A percentile compares a stretch with the other conserved stretches of the same genome.
Conservation (phyloP, 1,139 yeast species). For the Hanseniaspora gamundiae region DNA sequence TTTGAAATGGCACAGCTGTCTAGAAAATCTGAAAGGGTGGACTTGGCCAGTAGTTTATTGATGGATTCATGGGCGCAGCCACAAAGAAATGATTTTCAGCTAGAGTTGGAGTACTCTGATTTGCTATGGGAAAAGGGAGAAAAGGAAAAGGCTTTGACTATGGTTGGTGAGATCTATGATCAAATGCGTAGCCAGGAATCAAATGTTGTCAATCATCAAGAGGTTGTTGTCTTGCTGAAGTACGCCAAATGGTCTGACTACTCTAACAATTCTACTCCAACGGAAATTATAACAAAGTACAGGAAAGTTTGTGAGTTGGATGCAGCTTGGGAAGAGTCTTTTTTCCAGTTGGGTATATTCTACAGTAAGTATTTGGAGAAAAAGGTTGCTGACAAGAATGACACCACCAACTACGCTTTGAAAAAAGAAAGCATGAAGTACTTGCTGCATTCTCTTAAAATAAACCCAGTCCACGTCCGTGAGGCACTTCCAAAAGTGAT, state of each 20-base stretch:
- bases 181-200: conserved; percentile 16
- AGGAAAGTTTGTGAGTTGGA: conserved; percentile 45
- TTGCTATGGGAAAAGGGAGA: conserved; percentile 87
- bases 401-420: conserved; percentile 41
- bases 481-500: conserved; percentile 85
- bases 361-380: conserved; percentile 69
- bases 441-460: conserved; percentile 55
- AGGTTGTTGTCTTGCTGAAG: conserved; percentile 50
- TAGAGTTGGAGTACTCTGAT: conserved; percentile 67
- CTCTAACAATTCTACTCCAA: conserved; percentile 75
- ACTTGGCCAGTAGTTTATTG: conserved; percentile 61
- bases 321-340: conserved; percentile 63
- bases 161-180: conserved; percentile 35
- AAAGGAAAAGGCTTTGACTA: conserved; percentile 70
- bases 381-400: conserved; percentile 27
- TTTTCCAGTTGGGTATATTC: conserved; percentile 70
- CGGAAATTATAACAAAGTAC: conserved; percentile 61
- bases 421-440: conserved; percentile 54
- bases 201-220: conserved; percentile 17
- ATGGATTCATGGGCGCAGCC: conserved; percentile 48
- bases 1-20: conserved; percentile 55
- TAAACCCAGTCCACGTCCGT: conserved; percentile 58
- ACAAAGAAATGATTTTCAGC: background rate
- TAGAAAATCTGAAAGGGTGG: conserved; percentile 55
- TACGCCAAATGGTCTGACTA: conserved; percentile 84